Evolutionary conservation across 305 asterid genomes (phyloP).

Genomic region (Fraxinus angustifolia): DNA sequence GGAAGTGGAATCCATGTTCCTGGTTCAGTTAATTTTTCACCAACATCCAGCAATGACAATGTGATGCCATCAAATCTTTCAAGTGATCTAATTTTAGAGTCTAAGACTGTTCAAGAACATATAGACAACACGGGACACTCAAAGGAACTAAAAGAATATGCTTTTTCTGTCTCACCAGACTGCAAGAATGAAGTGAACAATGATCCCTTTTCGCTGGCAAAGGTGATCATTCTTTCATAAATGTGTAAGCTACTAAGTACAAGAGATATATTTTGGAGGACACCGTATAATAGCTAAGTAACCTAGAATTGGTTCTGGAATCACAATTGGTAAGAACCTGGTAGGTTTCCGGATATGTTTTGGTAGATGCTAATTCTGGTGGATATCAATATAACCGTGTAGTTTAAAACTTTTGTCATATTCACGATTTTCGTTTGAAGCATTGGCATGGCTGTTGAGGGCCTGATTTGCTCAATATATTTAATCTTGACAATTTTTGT

Average conservation of each 20-base stretch:
- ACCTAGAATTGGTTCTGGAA: not conserved
- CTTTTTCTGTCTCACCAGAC: constrained; percentile 14
- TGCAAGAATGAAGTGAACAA: constrained; percentile 10
- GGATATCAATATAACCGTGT: not conserved
- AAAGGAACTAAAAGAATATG: not conserved
- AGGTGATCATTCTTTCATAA: constrained; percentile 27
- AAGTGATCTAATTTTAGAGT: constrained; percentile 5
- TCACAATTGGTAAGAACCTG: not conserved
- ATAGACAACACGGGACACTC: constrained; percentile 10
- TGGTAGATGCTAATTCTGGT: not conserved
- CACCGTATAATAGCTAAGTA: not conserved
- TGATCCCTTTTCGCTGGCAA: constrained; percentile 17
- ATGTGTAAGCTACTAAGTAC: not conserved
- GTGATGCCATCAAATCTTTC: constrained; percentile 19
- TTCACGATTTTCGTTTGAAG: not conserved
- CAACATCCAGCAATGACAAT: constrained; percentile 28
- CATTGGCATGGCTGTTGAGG: not conserved
- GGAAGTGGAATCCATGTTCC: constrained; percentile 21
- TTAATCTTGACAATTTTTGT: constrained; percentile 11
- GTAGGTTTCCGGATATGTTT: not conserved
- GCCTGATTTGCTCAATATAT: not conserved
- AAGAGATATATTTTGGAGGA: not conserved
- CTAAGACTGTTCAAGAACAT: constrained; percentile 22
- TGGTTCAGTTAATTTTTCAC: constrained; percentile 22
- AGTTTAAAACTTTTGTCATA: not conserved